These are phyloP conservation scores for Blastocystis sp. DNA, from an alignment of 352 stramenopile species.

Conservation along the genomic window DNA sequence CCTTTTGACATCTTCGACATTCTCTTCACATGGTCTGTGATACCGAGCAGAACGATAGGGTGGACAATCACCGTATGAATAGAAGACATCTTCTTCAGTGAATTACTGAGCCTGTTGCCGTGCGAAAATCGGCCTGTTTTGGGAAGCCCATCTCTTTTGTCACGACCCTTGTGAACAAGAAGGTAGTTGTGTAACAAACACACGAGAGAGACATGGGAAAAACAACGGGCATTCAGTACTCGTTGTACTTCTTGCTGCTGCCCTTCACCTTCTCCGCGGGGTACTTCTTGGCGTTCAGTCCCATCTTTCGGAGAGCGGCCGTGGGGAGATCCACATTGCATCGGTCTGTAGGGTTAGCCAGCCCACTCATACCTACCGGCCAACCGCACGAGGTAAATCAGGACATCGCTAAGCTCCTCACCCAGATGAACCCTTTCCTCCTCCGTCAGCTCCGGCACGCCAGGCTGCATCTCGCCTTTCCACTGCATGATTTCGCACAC, in stretches of 20 bases:
- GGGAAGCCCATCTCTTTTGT: background rate
- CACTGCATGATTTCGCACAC: conserved; percentile 91
- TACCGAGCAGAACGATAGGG: conserved; percentile 58
- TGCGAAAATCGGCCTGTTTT: conserved; percentile 40
- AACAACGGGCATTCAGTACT: conserved; percentile 33
- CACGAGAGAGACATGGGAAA: background rate
- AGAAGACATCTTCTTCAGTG: conserved; percentile 21
- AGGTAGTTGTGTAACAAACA: background rate
- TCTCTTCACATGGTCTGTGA: conserved; percentile 64
- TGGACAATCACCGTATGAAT: conserved; percentile 70
- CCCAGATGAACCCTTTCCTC: conserved; percentile 84
- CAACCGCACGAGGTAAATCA: conserved; percentile 92
- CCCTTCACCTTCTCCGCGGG: conserved; percentile 74
- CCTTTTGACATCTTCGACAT: conserved; percentile 64
- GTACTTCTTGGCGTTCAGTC: conserved; percentile 83
- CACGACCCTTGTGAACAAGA: background rate
- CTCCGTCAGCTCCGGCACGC: conserved; percentile 75
- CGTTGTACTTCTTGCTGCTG: conserved; percentile 71
- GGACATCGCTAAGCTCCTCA: conserved; percentile 91
- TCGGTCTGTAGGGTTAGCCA: conserved; percentile 73
- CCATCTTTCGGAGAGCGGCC: conserved; percentile 86
- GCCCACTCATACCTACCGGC: conserved; percentile 71
- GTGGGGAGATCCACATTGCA: conserved; percentile 83
- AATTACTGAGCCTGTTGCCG: background rate
- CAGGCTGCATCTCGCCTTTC: conserved; percentile 78